These are phyloP conservation scores for Abrus precatorius DNA, from an alignment of 306 rosid genomes.

Conservation along the genomic window DNA sequence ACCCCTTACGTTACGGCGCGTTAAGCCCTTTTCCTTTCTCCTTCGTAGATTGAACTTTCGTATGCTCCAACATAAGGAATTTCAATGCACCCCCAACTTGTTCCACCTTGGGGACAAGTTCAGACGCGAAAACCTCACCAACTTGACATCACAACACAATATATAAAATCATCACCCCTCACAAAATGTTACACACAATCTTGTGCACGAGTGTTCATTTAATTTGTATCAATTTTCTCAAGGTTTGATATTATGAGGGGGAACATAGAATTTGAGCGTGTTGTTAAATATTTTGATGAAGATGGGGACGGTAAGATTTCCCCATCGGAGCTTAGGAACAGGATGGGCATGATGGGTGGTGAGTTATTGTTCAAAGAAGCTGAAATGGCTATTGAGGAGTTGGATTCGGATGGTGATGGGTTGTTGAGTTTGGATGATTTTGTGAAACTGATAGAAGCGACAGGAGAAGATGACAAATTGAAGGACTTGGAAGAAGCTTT, in stretches of 20 bases:
- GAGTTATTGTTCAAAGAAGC: conserved; percentile 53
- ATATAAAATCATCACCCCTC: background rate
- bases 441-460: background rate
- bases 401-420: conserved; percentile 65
- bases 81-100: background rate
- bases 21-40: background rate
- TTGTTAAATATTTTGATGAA: conserved; percentile 63
- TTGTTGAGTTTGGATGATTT: conserved; percentile 39
- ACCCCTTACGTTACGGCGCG: background rate
- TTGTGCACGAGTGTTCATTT: background rate
- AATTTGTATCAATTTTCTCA: background rate
- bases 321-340: conserved; percentile 54
- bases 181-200: background rate
- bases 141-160: background rate
- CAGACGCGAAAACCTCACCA: background rate
- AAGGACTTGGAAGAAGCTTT: conserved; percentile 31
- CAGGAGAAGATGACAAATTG: conserved; percentile 31
- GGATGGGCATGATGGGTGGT: conserved; percentile 53
- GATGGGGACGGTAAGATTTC: conserved; percentile 75
- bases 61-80: background rate
- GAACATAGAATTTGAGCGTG: conserved; percentile 47
- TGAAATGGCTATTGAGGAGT: conserved; percentile 49
- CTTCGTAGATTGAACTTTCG: conserved; percentile 5
- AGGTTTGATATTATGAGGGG: background rate
- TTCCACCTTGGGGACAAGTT: background rate